These are phyloP conservation scores for Macrocybe gigantea DNA, from an alignment of 768 basidiomycete genomes.

Conservation along the genomic window DNA sequence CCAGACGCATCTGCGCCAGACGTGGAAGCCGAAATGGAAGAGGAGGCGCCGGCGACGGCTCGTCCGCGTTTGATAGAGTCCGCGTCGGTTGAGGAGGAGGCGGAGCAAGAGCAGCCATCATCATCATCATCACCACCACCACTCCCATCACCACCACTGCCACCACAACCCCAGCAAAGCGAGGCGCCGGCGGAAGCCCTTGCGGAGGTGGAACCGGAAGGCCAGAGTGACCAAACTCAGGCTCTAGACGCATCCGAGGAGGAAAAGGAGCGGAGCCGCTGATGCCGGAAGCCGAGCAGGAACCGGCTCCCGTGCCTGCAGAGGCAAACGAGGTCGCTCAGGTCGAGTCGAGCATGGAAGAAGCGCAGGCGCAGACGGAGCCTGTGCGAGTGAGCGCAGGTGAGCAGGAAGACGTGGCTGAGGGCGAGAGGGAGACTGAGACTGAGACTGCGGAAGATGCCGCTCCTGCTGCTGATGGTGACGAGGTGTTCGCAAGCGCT, in stretches of 20 bases:
- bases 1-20: background rate
- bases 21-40: background rate
- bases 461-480: background rate
- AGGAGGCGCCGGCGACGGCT: background rate
- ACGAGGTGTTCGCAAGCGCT: background rate
- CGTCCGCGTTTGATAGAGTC: background rate
- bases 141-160: background rate
- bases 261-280: background rate
- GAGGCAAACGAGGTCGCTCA: background rate
- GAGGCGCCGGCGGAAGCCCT: background rate
- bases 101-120: conserved; percentile 1
- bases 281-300: background rate
- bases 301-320: background rate
- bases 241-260: background rate
- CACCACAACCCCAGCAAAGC: background rate
- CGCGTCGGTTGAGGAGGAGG: conserved; percentile 1
- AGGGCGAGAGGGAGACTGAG: background rate
- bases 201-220: background rate
- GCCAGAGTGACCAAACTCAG: no score
- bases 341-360: background rate
- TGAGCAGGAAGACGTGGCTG: background rate
- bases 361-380: background rate
- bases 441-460: background rate
- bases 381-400: background rate
- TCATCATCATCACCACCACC: background rate